A percentile compares a stretch with the other conserved stretches of the same genome.
Evolutionary conservation across 768 basidiomycete genomes (phyloP).

Genomic region (Xerocomellus intermedius): DNA sequence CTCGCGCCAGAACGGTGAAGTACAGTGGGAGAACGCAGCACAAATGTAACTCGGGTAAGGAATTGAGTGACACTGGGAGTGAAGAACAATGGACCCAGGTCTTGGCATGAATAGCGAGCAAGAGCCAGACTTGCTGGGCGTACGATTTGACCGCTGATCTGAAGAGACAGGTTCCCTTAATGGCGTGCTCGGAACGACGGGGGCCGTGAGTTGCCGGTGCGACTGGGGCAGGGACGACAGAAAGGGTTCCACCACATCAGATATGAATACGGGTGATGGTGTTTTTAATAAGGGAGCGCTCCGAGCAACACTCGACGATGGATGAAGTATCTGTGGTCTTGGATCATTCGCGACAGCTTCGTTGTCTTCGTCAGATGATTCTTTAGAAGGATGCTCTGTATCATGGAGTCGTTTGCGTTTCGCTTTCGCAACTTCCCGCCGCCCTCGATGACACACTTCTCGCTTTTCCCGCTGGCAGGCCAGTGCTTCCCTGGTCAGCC

Average conservation of each 20-base stretch:
- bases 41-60: slow-evolving; percentile 22
- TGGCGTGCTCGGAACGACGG: slow-evolving; percentile 37
- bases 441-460: slow-evolving; percentile 31
- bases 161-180: slow-evolving; percentile 28
- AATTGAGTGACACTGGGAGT: slow-evolving; percentile 19
- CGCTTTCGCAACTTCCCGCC: slow-evolving; percentile 21
- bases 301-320: not conserved
- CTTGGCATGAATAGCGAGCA: slow-evolving; percentile 25
- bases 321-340: not conserved
- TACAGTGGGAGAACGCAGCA: too few relatives aligned
- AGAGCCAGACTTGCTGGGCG: slow-evolving; percentile 19
- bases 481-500: slow-evolving; percentile 59
- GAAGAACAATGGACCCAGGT: slow-evolving; percentile 14
- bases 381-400: slow-evolving; percentile 11
- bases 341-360: not conserved
- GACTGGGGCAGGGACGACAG: slow-evolving; percentile 28
- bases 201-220: slow-evolving; percentile 5
- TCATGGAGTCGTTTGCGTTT: slow-evolving; percentile 14
- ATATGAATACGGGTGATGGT: too few relatives aligned
- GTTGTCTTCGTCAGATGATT: slow-evolving; percentile 25
- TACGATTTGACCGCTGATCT: slow-evolving; percentile 3
- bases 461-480: slow-evolving; percentile 33
- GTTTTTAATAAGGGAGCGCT: too few relatives aligned
- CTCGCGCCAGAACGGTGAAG: too few relatives aligned
- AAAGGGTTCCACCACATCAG: slow-evolving; percentile 24